Base-by-base conservation (phyloP, 2,329 filamentous ascomycete genomes). In the Rachicladosporium sp. region DNA sequence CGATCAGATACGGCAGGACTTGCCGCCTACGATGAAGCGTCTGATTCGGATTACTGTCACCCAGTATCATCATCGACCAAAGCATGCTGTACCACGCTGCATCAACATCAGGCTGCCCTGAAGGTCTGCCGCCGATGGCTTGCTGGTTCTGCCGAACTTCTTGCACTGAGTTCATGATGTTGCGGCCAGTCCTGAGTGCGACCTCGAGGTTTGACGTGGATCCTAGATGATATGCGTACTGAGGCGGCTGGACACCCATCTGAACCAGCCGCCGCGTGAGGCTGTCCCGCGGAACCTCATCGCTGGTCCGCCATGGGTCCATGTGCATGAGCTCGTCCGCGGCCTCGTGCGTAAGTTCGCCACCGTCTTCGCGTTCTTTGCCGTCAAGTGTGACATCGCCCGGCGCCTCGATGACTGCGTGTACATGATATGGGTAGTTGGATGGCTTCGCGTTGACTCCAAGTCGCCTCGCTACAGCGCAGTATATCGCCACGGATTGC, bases 401-500 rank as follows among this genome's bases (percentile, higher is more conserved):
- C 1, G 54, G 52, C 10, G 27, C 78, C 76, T 50, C 73, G 9
- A 96, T 76, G 38, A 93, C 77, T 11, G 78, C 82, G 55, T 93
- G 81, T 10, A 94, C 84, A 55, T 95, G 87, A 47, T 77, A 82
- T 3, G 89, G 86, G 52, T 89, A 83, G 33, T 81, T 79, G 50
- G 83, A 89, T 39, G 83, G 86, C 29, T 77, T 75, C 0, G 88
- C 85, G 49, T 80, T 72, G 35, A 98, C 61, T 2, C 81, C 82
- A 9, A 95, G 57, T 30, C 82, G 73, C 40, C 74, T 70, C 1
- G 86, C 88, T 10, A 96, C 60, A 42, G 78, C 79, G 54, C 82
- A 91, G 61, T 81, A 98, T 46, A 96, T 93, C 43, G 80, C 81
- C 40, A 81, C 81, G 2, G 86, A 91, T 45, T 95, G 81, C 37